Conservation (phyloP, 1,284 basidiomycete genomes). For the Vanrija sp. region DNA sequence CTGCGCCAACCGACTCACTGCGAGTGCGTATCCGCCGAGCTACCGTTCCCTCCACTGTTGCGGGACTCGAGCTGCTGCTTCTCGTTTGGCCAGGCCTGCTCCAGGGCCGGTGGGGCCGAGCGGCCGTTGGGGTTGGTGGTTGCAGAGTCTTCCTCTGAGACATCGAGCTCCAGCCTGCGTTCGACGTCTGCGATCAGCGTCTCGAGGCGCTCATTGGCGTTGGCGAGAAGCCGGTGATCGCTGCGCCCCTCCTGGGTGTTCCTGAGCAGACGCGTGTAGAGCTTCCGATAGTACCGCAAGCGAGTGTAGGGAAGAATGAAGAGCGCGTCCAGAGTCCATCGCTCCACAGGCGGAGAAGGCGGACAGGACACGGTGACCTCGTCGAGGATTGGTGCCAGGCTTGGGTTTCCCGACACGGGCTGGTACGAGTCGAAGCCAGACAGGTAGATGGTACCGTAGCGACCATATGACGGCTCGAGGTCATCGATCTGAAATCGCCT, state of each 20-base stretch:
- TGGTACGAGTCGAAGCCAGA: conserved; percentile 79
- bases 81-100: conserved; percentile 32
- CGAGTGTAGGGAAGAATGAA: conserved; percentile 82
- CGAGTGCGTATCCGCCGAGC: conserved; percentile 38
- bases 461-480: conserved; percentile 77
- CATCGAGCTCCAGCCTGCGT: conserved; percentile 53
- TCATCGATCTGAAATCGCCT: conserved; percentile 68
- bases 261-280: conserved; percentile 82
- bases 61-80: conserved; percentile 16
- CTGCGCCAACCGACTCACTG: conserved; percentile 25
- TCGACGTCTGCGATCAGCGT: conserved; percentile 66
- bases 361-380: conserved; percentile 65
- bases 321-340: conserved; percentile 81
- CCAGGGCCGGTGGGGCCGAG: conserved; percentile 16
- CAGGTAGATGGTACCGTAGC: conserved; percentile 70
- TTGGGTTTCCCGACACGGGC: conserved; percentile 69
- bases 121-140: not conserved
- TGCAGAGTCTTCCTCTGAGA: conserved; percentile 32
- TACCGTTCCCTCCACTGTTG: conserved; percentile 18
- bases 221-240: conserved; percentile 76
- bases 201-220: conserved; percentile 78
- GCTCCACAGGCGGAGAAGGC: conserved; percentile 50
- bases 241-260: conserved; percentile 82
- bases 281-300: conserved; percentile 86
- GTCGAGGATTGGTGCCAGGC: conserved; percentile 65